Percentiles rank a stretch among this genome's conserved stretches.
phyloP scores from a whole-genome alignment of 2,329 filamentous ascomycete species.

The Tolypocladium guangdongense region DNA sequence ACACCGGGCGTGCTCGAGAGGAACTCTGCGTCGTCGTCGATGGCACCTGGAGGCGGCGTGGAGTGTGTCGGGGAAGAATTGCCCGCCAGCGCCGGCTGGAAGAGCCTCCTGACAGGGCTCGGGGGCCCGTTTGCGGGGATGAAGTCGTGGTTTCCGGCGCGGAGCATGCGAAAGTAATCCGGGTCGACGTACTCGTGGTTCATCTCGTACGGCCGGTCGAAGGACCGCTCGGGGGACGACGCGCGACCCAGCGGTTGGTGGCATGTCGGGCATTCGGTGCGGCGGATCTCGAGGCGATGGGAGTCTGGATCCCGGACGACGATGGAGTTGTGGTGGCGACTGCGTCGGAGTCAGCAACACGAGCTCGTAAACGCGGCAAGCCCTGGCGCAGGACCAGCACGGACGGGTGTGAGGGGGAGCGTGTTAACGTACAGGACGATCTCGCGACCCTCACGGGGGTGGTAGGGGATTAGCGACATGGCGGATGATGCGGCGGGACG shows the following conservation, averaged over 20 bases:
- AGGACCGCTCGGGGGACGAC: slow-evolving; percentile 36
- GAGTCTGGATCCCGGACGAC: slow-evolving; percentile 84
- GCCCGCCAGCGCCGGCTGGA: slow-evolving; percentile 29
- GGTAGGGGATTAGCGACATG: slow-evolving; percentile 68
- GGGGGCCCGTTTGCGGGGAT: slow-evolving; percentile 33
- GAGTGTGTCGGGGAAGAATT: slow-evolving; percentile 6
- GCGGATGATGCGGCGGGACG: slow-evolving; percentile 6
- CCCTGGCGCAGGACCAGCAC: neutral
- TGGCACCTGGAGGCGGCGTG: slow-evolving; percentile 9
- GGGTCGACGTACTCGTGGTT: slow-evolving; percentile 67
- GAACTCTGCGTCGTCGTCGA: slow-evolving; percentile 32
- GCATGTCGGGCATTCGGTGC: slow-evolving; percentile 80
- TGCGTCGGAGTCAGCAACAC: slow-evolving; percentile 25
- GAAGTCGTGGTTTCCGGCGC: slow-evolving; percentile 37
- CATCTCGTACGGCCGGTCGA: slow-evolving; percentile 28
- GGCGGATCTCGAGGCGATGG: slow-evolving; percentile 72
- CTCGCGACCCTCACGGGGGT: slow-evolving; percentile 60
- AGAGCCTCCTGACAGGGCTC: slow-evolving; percentile 43
- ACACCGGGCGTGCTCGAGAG: slow-evolving; percentile 40
- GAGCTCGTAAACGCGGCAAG: neutral
- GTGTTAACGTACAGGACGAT: slow-evolving; percentile 53
- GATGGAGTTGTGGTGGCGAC: slow-evolving; percentile 84
- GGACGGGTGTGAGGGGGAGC: neutral
- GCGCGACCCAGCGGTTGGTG: slow-evolving; percentile 53
- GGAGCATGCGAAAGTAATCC: slow-evolving; percentile 92